A percentile compares a stretch with the other conserved stretches of the same genome.
Evolutionary conservation across 345 rosid genomes (phyloP).

Genomic region (Aquilaria malaccensis): DNA sequence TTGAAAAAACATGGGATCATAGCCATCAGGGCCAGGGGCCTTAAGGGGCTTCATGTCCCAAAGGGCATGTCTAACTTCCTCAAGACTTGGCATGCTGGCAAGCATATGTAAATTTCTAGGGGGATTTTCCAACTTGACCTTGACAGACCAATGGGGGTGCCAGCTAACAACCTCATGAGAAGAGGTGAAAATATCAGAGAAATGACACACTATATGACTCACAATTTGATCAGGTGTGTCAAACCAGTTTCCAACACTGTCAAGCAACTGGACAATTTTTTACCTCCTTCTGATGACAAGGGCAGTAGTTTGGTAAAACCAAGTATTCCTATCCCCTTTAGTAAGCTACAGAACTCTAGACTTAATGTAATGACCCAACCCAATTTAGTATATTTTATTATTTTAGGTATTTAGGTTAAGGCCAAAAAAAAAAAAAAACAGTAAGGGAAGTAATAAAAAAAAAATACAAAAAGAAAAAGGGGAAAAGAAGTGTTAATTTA

Average conservation of each 20-base stretch:
- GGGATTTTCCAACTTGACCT: background rate
- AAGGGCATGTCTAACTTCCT: background rate
- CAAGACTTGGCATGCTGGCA: background rate
- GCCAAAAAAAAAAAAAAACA: no score
- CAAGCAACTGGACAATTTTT: background rate
- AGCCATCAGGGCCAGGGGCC: background rate
- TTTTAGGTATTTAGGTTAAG: no score
- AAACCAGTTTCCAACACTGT: background rate
- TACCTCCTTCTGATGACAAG: background rate
- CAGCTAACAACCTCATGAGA: no score
- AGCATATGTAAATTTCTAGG: background rate
- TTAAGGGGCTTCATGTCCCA: background rate
- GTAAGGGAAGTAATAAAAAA: no score
- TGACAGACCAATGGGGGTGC: background rate
- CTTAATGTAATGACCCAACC: background rate
- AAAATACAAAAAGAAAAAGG: no score
- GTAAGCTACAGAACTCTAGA: background rate
- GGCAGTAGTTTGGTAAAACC: background rate
- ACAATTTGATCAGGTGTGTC: background rate
- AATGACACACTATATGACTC: background rate
- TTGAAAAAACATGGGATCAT: background rate
- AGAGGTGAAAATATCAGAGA: background rate
- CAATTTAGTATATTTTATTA: no score
- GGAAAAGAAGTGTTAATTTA: no score
- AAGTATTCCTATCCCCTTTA: background rate